Conservation (phyloP, 1,139 yeast species). For the Geotrichum phurueaensis region DNA sequence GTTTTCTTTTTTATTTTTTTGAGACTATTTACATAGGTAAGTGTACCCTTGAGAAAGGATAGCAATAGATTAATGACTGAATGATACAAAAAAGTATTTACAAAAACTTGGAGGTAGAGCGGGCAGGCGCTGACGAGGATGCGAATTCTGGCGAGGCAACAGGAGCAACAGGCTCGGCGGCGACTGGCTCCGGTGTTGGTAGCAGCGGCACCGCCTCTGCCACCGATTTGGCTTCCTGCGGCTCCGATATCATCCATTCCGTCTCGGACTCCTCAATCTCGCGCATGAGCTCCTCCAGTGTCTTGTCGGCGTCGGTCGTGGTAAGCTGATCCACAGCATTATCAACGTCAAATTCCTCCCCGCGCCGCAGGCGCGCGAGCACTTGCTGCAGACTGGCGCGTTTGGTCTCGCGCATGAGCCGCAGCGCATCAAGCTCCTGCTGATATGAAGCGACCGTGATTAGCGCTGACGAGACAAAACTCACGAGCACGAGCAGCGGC, state of each 20-base stretch:
- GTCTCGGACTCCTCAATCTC: slow-evolving; percentile 17
- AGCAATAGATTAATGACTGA: not conserved
- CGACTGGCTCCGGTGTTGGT: not conserved
- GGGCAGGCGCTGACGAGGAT: not conserved
- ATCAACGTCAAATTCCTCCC: slow-evolving; percentile 12
- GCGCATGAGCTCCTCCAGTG: slow-evolving; percentile 15
- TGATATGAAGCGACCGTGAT: slow-evolving; percentile 14
- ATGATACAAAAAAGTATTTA: not conserved
- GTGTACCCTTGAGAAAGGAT: too few relatives aligned
- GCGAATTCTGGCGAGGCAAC: not conserved
- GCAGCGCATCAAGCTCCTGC: slow-evolving; percentile 12
- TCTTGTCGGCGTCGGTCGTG: slow-evolving; percentile 13
- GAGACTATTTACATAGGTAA: not conserved
- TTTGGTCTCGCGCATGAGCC: slow-evolving; percentile 1
- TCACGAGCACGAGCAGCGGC: slow-evolving; percentile 14
- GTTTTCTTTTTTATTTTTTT: too few relatives aligned
- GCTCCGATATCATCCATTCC: slow-evolving; percentile 18
- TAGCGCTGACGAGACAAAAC: slow-evolving; percentile 16
- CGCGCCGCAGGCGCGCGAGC: slow-evolving; percentile 1
- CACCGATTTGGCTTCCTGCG: not conserved
- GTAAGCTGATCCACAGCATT: slow-evolving; percentile 7
- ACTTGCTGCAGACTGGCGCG: slow-evolving; percentile 4
- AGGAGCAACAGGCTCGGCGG: not conserved
- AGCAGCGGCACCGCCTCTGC: not conserved
- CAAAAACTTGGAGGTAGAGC: slow-evolving; percentile 3